These are phyloP conservation scores for Cucurbita maxima DNA, from an alignment of 306 rosid species.

Conservation along the genomic window DNA sequence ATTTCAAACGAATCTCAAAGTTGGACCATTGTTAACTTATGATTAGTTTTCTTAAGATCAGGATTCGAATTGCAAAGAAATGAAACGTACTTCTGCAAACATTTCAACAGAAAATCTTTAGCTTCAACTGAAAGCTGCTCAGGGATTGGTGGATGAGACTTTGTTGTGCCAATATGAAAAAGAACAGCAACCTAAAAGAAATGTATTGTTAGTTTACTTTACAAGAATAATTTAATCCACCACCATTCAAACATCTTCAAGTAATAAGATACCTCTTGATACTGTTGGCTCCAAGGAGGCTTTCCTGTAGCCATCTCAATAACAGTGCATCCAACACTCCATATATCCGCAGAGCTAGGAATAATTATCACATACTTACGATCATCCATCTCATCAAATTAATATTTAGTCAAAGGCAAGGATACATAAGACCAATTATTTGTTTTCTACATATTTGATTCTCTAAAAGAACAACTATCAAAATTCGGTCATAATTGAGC, in stretches of 20 bases:
- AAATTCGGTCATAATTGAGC: no score
- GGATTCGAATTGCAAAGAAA: neutral
- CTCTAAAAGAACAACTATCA: neutral
- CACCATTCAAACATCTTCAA: slow-evolving; percentile 7
- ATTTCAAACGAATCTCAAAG: neutral
- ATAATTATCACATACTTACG: slow-evolving; percentile 13
- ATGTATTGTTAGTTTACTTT: slow-evolving; percentile 22
- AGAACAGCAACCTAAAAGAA: slow-evolving; percentile 86
- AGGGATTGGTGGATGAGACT: slow-evolving; percentile 98
- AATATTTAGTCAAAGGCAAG: neutral
- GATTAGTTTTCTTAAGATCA: neutral
- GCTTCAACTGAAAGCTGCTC: slow-evolving; percentile 82
- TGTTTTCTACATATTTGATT: neutral
- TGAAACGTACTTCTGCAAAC: slow-evolving; percentile 67
- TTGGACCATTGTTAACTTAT: neutral
- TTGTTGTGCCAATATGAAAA: slow-evolving; percentile 89
- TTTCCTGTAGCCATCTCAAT: slow-evolving; percentile 99
- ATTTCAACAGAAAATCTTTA: slow-evolving; percentile 81
- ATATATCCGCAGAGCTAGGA: slow-evolving; percentile 93
- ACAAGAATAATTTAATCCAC: slow-evolving; percentile 4
- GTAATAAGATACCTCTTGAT: slow-evolving; percentile 55
- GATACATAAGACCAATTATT: neutral
- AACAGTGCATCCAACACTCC: slow-evolving; percentile 99
- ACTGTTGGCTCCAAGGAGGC: slow-evolving; percentile 99
- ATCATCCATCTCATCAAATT: slow-evolving; percentile 13